These are phyloP conservation scores for Colletotrichum truncatum DNA, from an alignment of 2,329 filamentous ascomycete species.

Conservation along the genomic window DNA sequence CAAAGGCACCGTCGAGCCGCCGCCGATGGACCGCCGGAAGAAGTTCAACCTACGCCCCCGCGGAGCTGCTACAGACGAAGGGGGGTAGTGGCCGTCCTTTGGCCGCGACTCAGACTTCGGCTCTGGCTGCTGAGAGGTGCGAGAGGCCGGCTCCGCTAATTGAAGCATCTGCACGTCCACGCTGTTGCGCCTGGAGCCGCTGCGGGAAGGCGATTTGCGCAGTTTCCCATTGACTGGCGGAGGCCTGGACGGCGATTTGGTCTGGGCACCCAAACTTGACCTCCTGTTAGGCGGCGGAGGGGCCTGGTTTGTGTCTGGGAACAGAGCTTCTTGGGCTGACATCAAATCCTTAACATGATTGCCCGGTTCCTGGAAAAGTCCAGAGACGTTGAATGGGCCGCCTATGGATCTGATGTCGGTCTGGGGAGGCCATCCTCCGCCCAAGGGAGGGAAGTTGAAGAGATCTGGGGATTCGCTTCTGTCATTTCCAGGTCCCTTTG, in stretches of 20 bases:
- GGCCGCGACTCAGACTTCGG: conserved; percentile 37
- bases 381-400: conserved; percentile 40
- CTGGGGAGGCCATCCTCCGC: conserved; percentile 56
- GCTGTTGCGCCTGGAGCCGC: conserved; percentile 37
- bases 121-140: conserved; percentile 33
- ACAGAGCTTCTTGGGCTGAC: conserved; percentile 49
- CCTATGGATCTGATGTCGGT: conserved; percentile 53
- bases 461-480: conserved; percentile 57
- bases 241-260: conserved; percentile 41
- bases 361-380: conserved; percentile 42
- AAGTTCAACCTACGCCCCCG: conserved; percentile 59
- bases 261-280: conserved; percentile 62
- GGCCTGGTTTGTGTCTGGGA: conserved; percentile 44
- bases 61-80: conserved; percentile 53
- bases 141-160: conserved; percentile 33
- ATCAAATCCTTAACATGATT: conserved; percentile 58
- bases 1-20: conserved; percentile 35
- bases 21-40: conserved; percentile 60
- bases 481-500: conserved; percentile 39
- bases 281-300: conserved; percentile 61
- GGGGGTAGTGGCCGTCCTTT: conserved; percentile 55
- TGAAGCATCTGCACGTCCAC: conserved; percentile 40
- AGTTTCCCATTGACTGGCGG: conserved; percentile 32
- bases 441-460: conserved; percentile 59
- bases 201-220: conserved; percentile 37